Conservation (phyloP, 768 basidiomycete genomes). For the Lactarius trivialis region DNA sequence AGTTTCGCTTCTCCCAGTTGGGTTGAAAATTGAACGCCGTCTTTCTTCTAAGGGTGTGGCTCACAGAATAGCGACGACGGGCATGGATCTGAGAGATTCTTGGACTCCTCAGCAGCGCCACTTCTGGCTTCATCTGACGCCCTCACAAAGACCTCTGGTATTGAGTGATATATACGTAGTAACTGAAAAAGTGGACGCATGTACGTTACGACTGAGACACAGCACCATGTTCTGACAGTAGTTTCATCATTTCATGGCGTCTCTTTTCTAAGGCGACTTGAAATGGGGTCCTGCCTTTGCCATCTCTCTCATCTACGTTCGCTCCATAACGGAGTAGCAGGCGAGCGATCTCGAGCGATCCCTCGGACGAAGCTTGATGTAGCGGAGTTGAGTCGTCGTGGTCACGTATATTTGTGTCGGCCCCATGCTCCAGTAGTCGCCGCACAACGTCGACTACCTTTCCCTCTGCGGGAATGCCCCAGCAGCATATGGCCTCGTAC, state of each 20-base stretch:
- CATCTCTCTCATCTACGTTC: background rate
- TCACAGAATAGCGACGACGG: no score
- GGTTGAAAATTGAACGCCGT: no score
- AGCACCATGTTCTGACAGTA: background rate
- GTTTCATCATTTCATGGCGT: background rate
- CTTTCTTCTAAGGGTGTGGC: no score
- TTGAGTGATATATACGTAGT: background rate
- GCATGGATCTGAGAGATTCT: no score
- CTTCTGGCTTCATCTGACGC: no score
- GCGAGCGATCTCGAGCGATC: background rate
- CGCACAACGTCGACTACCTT: background rate
- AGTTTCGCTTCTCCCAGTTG: no score
- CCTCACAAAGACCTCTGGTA: no score
- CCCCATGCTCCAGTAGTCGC: background rate
- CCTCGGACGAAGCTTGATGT: background rate
- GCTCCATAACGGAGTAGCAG: background rate
- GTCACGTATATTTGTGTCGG: background rate
- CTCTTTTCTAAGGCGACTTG: background rate
- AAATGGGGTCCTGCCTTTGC: background rate
- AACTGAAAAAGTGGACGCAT: background rate
- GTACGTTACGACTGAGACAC: background rate
- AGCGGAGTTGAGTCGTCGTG: background rate
- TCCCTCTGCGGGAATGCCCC: no score
- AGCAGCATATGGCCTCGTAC: rapidly evolving
- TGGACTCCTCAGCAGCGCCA: no score